These are phyloP conservation scores for Venturiaceae sp. DNA, from an alignment of 2,329 filamentous ascomycete species.

Conservation along the genomic window DNA sequence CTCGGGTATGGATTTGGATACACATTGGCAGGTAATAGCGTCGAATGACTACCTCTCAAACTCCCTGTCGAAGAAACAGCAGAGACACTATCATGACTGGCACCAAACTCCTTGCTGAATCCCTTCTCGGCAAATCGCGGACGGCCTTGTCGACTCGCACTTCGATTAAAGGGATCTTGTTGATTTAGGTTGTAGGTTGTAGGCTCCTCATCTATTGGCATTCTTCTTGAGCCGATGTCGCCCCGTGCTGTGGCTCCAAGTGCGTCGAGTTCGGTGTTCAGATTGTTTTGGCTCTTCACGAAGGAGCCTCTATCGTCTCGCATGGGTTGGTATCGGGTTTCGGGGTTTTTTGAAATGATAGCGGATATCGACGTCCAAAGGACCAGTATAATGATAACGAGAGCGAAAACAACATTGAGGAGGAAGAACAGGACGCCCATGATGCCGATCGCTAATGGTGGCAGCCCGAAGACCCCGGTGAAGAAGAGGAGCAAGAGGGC, in stretches of 20 bases:
- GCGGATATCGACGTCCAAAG: constrained; percentile 68
- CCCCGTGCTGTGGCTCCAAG: constrained; percentile 9
- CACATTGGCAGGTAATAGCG: neutral
- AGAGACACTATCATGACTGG: neutral
- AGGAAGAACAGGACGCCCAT: constrained; percentile 11
- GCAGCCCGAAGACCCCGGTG: constrained; percentile 75
- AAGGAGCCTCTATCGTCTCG: constrained; percentile 91
- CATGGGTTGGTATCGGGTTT: constrained; percentile 93
- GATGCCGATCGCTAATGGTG: constrained; percentile 21
- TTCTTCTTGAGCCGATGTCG: neutral
- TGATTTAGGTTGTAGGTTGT: neutral
- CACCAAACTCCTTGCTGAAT: neutral
- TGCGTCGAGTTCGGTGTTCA: constrained; percentile 69
- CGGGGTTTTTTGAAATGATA: constrained; percentile 82
- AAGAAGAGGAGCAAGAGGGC: constrained; percentile 84
- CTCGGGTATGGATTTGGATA: neutral
- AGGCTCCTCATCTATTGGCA: neutral
- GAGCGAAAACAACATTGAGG: constrained; percentile 8
- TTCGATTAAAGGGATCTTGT: neutral
- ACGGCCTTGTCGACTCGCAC: neutral
- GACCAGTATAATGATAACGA: constrained; percentile 51
- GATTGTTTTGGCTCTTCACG: constrained; percentile 74
- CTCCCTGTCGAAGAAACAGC: neutral
- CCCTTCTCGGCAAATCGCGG: neutral
- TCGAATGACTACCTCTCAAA: neutral